Evolutionary conservation across 202 grass and related monocot species (phyloP).

Genomic region (Cymbopogon flexuosus): DNA sequence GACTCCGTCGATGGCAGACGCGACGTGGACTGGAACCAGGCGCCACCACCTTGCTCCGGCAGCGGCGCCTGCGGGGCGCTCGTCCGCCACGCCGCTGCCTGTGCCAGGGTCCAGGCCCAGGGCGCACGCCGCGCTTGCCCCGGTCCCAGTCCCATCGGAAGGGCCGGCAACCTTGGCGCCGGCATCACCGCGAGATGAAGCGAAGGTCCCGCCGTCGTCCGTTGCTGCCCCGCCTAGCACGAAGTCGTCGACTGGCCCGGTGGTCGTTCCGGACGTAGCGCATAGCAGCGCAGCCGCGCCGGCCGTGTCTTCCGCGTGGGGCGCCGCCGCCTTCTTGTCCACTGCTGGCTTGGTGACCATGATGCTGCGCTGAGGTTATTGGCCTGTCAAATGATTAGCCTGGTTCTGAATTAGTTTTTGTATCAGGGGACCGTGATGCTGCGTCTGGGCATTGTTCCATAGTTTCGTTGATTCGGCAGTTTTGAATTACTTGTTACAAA

Average conservation of each 20-base stretch:
- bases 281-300: background rate
- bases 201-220: background rate
- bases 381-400: background rate
- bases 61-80: background rate
- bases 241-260: background rate
- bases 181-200: background rate
- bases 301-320: too few relatives aligned
- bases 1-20: background rate
- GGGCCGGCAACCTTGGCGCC: background rate
- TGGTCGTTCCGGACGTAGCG: background rate
- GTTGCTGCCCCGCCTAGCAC: background rate
- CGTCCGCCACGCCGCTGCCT: background rate
- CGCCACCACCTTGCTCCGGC: background rate
- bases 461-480: background rate
- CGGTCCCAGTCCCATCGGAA: background rate
- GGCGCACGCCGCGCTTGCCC: too few relatives aligned
- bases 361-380: background rate
- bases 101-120: too few relatives aligned
- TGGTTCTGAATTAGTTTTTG: background rate
- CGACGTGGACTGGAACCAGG: background rate
- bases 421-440: background rate
- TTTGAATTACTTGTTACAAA: too few relatives aligned
- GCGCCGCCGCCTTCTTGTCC: background rate
- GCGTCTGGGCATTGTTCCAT: background rate
- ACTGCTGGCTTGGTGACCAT: background rate